Conservation (phyloP, 768 basidiomycete genomes). For the Amanita muscaria region DNA sequence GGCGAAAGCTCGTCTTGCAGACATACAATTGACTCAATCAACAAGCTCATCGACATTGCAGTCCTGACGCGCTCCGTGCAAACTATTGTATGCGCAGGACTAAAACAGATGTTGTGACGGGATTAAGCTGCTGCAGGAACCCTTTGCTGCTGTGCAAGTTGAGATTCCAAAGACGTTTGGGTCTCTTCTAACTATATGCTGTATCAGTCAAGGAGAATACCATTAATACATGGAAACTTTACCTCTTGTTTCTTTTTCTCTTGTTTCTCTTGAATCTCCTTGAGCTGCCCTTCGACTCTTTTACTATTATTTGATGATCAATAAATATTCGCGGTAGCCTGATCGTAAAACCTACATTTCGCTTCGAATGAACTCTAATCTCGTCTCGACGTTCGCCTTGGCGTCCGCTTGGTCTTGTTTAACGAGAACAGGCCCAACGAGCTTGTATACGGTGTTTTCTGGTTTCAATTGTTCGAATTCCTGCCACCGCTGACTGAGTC, state of each 20-base stretch:
- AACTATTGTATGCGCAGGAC: too few species aligned
- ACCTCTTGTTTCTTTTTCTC: slow-evolving; percentile 85
- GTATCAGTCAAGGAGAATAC: slow-evolving; percentile 9
- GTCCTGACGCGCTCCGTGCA: too few species aligned
- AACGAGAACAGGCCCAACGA: slow-evolving; percentile 84
- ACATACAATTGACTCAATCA: background rate
- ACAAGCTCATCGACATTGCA: background rate
- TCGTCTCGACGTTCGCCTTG: slow-evolving; percentile 78
- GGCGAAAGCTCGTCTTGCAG: slow-evolving; percentile 18
- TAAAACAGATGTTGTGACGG: too few species aligned
- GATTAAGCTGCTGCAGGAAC: slow-evolving; percentile 7
- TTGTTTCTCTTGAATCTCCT: slow-evolving; percentile 65
- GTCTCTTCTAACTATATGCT: slow-evolving; percentile 52
- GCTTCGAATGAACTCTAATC: slow-evolving; percentile 77
- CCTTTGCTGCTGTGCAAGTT: slow-evolving; percentile 19
- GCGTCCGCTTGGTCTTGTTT: slow-evolving; percentile 86
- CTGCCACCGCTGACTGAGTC: slow-evolving; percentile 30
- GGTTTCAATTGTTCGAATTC: slow-evolving; percentile 73
- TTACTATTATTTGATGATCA: slow-evolving; percentile 28
- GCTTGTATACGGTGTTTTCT: slow-evolving; percentile 81
- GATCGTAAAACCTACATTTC: slow-evolving; percentile 61
- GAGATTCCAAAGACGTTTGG: slow-evolving; percentile 48
- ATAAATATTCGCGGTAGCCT: background rate
- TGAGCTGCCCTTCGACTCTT: slow-evolving; percentile 74
- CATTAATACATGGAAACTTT: slow-evolving; percentile 13